Base-by-base conservation (phyloP, 305 asterid species). In the Withania somnifera region DNA sequence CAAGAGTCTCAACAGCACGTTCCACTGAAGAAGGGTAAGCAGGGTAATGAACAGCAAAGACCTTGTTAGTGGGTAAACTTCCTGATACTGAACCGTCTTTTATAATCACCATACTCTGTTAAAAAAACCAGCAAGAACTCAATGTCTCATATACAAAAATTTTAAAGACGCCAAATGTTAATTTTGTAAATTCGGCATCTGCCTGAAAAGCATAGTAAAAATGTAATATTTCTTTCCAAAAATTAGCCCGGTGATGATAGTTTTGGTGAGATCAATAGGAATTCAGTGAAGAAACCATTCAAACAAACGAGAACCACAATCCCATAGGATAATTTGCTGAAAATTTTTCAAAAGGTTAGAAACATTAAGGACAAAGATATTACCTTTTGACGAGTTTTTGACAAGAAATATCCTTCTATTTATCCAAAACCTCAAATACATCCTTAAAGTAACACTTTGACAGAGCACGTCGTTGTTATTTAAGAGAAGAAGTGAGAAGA, bases 1-100 rank as follows among this genome's bases (percentile, higher is more conserved):
- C 99, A n/a, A 95, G 92, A 82, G 97, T 92, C 87, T 95, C 95
- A 42, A 94, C 83, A 20, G 98, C 99, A 0, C 97, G 96, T 81
- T 87, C 89, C 4, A 85, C 83, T 19, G 99, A 94, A 83, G 98
- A 91, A 87, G 98, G 93, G 71, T 95, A 95, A 79, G 95, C 99
- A 11, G 99, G 99, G 85, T 94, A 94, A 87, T 93, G 89, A 83
- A 94, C 92, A 45, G 89, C 91, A 86, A 95, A 95, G 53, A 80
- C 89, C 24, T 87, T 83, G 8, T 85, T 82, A 84, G 67, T 85
- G 0, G 97, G 95, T 28, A 94, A 83, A 47, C 63, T 83, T 36
- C 99, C 99, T 11, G 94, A 91, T 68, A 94, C 88, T 15, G 94
- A 87, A 57, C 98, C 97, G 11, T 90, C 91, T 81, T 91, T 83